Base-by-base conservation (phyloP, 177 flowering plant genomes). In the Vitis hybrid region DNA sequence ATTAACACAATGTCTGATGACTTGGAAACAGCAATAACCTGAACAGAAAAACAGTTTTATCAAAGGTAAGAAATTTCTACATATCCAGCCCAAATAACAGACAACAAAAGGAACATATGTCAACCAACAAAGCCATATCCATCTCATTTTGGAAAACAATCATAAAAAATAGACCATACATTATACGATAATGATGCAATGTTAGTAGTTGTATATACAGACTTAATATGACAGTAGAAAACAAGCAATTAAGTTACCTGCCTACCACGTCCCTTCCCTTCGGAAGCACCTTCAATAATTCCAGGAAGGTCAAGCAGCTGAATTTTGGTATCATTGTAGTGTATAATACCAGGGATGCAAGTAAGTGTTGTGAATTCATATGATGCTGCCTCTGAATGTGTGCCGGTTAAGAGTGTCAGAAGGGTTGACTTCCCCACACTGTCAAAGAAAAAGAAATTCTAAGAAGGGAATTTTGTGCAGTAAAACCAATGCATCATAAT, bases 341-440 rank as follows among this genome's bases (percentile, higher is more conserved):
- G 91, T 60, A 96, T 92, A 60, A 96, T 92, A 13, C 99, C 99
- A 73, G 99, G 99, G 73, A 96, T 96, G 78, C 98, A 96, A 45
- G 99, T 94, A 77, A 96, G 97, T 1, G 99, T 96, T 16, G 99
- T 96, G 77, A 96, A 96, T 76, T 96, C 99, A 84, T 96, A 96
- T 15, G 99, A 89, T 66, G 99, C 99, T 66, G 98, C 97, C 84
- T 96, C 99, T 58, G 99, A 96, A 56, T 86, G 93, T 50, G 99
- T 96, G 70, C 98, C 99, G 7, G 99, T 96, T 70, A 96, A 81
- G 80, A 90, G 69, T 54, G 99, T 93, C 50, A 96, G 74, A 71
- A 96, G 94, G 64, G 99, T 96, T 18, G 99, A 96, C 83, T 96
- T 96, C 69, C 99, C 99, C 74, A 96, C 98, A 90, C 99, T 96